Evolutionary conservation across 2,329 filamentous ascomycete species (phyloP).

Genomic region (Fusarium newnesense): DNA sequence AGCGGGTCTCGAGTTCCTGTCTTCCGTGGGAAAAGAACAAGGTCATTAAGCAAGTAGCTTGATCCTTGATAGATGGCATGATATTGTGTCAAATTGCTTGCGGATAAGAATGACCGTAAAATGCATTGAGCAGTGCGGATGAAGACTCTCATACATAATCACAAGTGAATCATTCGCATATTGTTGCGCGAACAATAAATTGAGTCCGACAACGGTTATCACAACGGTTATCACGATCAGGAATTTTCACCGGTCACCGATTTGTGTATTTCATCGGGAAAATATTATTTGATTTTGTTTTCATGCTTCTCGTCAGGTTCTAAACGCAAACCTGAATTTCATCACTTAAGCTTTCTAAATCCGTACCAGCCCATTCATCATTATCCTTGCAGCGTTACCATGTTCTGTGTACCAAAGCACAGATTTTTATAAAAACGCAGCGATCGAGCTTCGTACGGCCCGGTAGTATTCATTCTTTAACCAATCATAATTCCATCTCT

Average conservation of each 20-base stretch:
- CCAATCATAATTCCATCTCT: slow-evolving; percentile 25
- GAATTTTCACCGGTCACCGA: neutral
- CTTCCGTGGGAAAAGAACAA: neutral
- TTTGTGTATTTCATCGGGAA: neutral
- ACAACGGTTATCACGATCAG: neutral
- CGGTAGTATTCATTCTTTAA: slow-evolving; percentile 36
- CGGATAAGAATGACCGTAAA: neutral
- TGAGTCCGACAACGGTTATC: neutral
- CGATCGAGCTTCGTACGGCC: slow-evolving; percentile 31
- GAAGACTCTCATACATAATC: neutral
- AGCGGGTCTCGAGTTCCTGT: slow-evolving; percentile 29
- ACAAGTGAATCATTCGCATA: neutral
- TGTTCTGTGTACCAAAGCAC: slow-evolving; percentile 41
- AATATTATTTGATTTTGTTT: slow-evolving; percentile 20
- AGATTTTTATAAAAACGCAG: slow-evolving; percentile 37
- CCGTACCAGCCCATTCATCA: slow-evolving; percentile 40
- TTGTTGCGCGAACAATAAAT: neutral
- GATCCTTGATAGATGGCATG: neutral
- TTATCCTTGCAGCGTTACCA: slow-evolving; percentile 42
- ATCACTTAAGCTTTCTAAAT: slow-evolving; percentile 43
- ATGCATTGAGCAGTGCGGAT: neutral
- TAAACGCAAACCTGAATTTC: slow-evolving; percentile 28
- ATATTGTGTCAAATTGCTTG: neutral
- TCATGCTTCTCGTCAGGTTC: slow-evolving; percentile 26
- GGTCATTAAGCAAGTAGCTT: neutral